Conservation (phyloP, 805 yeast species). For the Yueomyces sinensis region DNA sequence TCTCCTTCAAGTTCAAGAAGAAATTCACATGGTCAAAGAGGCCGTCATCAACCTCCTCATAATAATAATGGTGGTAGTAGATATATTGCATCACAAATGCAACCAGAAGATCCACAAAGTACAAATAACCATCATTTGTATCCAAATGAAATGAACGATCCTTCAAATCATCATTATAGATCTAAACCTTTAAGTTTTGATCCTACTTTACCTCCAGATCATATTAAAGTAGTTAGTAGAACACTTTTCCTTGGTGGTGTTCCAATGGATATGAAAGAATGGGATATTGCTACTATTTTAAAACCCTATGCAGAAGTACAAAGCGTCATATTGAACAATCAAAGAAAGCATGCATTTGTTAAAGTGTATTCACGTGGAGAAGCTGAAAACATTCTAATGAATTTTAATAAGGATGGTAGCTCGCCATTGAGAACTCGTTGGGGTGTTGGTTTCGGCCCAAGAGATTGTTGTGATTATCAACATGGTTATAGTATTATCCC, state of each 20-base stretch:
- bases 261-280: slow-evolving; percentile 68
- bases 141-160: slow-evolving; percentile 47
- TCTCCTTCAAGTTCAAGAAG: slow-evolving; percentile 26
- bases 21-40: slow-evolving; percentile 1
- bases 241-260: slow-evolving; percentile 93
- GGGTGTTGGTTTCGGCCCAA: slow-evolving; percentile 99
- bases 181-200: slow-evolving; percentile 64
- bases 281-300: slow-evolving; percentile 52
- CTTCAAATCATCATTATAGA: slow-evolving; percentile 65
- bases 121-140: slow-evolving; percentile 23
- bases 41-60: neutral
- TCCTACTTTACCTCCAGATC: slow-evolving; percentile 57
- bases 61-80: slow-evolving; percentile 5
- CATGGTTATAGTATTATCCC: slow-evolving; percentile 85
- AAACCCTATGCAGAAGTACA: slow-evolving; percentile 88
- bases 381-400: slow-evolving; percentile 70
- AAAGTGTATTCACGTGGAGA: slow-evolving; percentile 85
- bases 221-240: slow-evolving; percentile 73
- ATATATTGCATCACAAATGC: neutral
- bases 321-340: slow-evolving; percentile 73
- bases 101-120: slow-evolving; percentile 1
- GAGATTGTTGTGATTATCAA: slow-evolving; percentile 94
- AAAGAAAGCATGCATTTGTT: slow-evolving; percentile 91
- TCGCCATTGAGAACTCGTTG: slow-evolving; percentile 73
- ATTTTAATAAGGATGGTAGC: slow-evolving; percentile 56